Conservation (phyloP, 2,329 filamentous ascomycete species). For the Trichophyton benhamiae region DNA sequence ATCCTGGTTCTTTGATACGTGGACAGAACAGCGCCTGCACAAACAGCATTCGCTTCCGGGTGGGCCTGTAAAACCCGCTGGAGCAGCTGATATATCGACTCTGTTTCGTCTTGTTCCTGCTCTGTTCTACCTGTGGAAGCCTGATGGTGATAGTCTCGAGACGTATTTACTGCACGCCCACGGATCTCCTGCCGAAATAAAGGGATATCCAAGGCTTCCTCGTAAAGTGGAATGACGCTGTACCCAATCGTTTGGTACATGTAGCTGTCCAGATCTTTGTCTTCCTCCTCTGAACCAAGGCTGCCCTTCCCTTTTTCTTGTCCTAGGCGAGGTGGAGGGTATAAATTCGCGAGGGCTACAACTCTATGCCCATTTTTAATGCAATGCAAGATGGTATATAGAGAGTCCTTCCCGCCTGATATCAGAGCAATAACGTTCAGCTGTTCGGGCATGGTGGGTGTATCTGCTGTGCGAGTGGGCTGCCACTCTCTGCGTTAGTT, state of each 20-base stretch:
- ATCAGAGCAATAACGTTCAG: conserved; percentile 79
- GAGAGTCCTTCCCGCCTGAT: conserved; percentile 93
- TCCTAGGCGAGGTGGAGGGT: conserved; percentile 40
- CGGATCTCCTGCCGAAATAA: conserved; percentile 69
- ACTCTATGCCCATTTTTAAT: conserved; percentile 71
- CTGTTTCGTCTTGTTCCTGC: conserved; percentile 61
- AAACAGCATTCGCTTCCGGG: conserved; percentile 73
- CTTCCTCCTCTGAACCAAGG: conserved; percentile 31
- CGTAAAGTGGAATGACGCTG: conserved; percentile 72
- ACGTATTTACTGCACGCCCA: conserved; percentile 58
- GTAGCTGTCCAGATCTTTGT: conserved; percentile 78
- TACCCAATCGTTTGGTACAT: conserved; percentile 99
- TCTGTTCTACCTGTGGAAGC: not conserved
- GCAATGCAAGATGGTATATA: conserved; percentile 87
- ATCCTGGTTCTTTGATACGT: conserved; percentile 95
- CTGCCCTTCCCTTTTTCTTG: conserved; percentile 9
- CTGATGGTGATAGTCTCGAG: conserved; percentile 54
- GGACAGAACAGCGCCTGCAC: conserved; percentile 81
- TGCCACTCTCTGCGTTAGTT: not conserved
- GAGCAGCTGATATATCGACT: conserved; percentile 71
- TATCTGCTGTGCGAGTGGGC: not conserved
- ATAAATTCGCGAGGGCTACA: conserved; percentile 78
- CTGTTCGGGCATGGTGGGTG: conserved; percentile 12
- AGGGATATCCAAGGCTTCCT: conserved; percentile 63
- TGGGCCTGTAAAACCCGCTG: conserved; percentile 52